These are phyloP conservation scores for Aurantiochytrium sp. DNA, from an alignment of 108 stramenopile genomes.

Conservation along the genomic window DNA sequence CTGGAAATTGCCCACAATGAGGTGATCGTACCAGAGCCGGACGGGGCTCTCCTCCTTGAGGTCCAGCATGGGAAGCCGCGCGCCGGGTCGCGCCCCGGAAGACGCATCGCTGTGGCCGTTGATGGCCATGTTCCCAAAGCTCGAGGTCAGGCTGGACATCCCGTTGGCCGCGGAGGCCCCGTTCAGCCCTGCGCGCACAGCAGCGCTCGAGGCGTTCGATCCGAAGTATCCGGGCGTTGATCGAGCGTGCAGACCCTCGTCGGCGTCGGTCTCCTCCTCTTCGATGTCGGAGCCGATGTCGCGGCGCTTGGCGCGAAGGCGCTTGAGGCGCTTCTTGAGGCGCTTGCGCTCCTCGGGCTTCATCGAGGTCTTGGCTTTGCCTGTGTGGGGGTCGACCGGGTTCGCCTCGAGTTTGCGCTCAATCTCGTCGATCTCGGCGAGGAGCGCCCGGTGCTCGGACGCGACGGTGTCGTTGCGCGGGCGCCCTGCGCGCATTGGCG, in stretches of 20 bases:
- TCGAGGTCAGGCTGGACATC: too few relatives aligned
- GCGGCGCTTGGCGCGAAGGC: background rate
- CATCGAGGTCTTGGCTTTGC: background rate
- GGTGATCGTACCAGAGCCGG: constrained; percentile 8
- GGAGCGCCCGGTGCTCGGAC: background rate
- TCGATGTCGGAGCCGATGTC: background rate
- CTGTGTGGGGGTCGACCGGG: background rate
- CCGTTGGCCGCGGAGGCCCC: too few relatives aligned
- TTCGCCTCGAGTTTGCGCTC: background rate
- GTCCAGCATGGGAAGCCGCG: background rate
- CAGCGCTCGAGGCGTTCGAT: too few relatives aligned
- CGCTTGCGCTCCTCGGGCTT: background rate
- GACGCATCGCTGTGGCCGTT: background rate
- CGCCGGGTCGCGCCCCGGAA: background rate
- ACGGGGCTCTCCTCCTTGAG: background rate
- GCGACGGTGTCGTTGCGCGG: background rate
- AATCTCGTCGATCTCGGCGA: background rate
- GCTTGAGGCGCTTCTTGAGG: background rate
- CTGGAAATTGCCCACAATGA: background rate
- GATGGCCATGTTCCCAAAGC: background rate
- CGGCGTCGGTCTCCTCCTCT: too few relatives aligned
- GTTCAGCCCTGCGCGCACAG: too few relatives aligned
- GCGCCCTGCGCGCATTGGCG: too few relatives aligned
- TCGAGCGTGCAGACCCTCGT: too few relatives aligned
- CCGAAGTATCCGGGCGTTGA: too few relatives aligned